These are phyloP conservation scores for Coemansia javaensis DNA, from an alignment of 192 early-diverging fungal species.

Conservation along the genomic window DNA sequence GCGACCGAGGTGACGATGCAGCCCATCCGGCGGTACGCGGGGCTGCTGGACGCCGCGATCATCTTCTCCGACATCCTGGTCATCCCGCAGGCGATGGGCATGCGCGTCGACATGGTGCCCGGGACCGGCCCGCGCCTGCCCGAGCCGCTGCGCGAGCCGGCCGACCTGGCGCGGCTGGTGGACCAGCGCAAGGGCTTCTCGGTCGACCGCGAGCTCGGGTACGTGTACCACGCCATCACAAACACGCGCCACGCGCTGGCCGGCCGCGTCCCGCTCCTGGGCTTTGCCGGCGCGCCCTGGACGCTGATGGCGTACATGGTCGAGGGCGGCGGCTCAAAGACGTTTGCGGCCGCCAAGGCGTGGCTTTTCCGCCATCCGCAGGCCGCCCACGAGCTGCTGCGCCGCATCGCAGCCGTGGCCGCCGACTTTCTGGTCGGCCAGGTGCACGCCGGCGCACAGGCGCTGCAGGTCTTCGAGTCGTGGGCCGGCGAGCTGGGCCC, in stretches of 20 bases:
- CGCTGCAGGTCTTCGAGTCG: constrained; percentile 96
- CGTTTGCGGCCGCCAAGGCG: constrained; percentile 79
- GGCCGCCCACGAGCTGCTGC: constrained; percentile 71
- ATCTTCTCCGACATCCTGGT: constrained; percentile 99
- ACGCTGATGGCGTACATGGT: constrained; percentile 99
- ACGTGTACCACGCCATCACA: constrained; percentile 93
- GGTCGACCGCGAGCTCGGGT: constrained; percentile 70
- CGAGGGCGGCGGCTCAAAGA: constrained; percentile 94
- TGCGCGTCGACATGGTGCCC: constrained; percentile 90
- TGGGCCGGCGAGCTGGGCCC: constrained; percentile 92
- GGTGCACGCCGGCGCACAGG: constrained; percentile 94
- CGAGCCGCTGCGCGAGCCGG: constrained; percentile 66
- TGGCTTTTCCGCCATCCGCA: constrained; percentile 82
- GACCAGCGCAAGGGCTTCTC: constrained; percentile 50
- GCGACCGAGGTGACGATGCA: constrained; percentile 95
- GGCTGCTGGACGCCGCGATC: constrained; percentile 90
- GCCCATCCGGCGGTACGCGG: constrained; percentile 88
- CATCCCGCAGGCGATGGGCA: constrained; percentile 92
- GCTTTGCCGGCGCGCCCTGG: constrained; percentile 98
- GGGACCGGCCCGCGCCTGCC: constrained; percentile 90
- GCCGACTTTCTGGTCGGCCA: constrained; percentile 88
- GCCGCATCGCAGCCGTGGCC: constrained; percentile 74
- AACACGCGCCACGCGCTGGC: constrained; percentile 79
- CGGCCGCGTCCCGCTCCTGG: constrained; percentile 87
- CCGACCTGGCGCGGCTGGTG: constrained; percentile 68